Percentiles rank a stretch among this genome's conserved stretches.
These are phyloP conservation scores for Nasturtium officinale DNA, from an alignment of 345 rosid genomes.

Conservation along the genomic window DNA sequence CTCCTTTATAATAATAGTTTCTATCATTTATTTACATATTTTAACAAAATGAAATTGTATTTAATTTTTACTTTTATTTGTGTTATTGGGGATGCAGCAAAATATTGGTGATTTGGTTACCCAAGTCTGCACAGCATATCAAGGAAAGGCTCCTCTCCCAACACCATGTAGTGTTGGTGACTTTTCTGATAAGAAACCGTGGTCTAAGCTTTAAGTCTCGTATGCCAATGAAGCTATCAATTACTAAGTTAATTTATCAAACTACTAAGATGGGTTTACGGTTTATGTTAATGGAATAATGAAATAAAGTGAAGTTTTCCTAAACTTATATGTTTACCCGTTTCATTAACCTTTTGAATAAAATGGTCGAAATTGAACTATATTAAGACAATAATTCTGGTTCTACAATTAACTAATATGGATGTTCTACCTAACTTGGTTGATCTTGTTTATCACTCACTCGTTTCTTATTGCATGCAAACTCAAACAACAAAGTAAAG, in stretches of 20 bases:
- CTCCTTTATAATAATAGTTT: background rate
- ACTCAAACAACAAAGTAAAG: no score
- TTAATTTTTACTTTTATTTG: background rate
- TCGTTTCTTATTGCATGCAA: no score
- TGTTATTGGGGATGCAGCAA: background rate
- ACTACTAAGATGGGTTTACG: background rate
- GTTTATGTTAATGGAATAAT: background rate
- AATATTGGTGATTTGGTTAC: background rate
- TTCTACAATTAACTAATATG: no score
- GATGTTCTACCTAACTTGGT: no score
- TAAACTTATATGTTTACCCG: background rate
- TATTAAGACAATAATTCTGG: no score
- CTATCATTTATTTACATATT: background rate
- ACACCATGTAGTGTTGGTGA: background rate
- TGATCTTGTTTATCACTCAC: no score
- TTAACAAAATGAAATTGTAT: background rate
- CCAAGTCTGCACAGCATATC: constrained; percentile 6
- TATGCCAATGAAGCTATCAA: constrained; percentile 10
- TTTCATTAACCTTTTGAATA: background rate
- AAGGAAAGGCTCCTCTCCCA: background rate
- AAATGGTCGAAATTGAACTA: no score
- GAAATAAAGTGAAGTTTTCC: background rate
- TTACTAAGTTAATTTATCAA: background rate
- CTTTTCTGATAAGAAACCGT: background rate
- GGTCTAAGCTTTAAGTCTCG: constrained; percentile 16